Evolutionary conservation across 75 land plant genomes (phyloP).

Genomic region (Picea glauca): DNA sequence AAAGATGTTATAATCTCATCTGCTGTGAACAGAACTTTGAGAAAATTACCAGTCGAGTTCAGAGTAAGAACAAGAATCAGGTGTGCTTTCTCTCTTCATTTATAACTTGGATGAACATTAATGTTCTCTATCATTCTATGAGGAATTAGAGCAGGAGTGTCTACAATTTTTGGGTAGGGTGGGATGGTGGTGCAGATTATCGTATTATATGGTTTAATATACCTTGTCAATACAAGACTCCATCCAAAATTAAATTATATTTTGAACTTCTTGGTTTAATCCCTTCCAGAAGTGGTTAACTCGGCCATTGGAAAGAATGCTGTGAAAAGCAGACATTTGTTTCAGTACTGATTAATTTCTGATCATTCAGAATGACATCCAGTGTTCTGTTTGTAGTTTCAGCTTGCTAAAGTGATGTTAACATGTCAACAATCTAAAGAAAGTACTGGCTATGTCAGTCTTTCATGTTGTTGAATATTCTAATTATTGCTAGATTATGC

Average conservation of each 20-base stretch:
- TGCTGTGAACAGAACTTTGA: conserved; percentile 71
- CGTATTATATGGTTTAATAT: neutral
- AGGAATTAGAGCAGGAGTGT: neutral
- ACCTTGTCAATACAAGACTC: neutral
- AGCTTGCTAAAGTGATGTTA: neutral
- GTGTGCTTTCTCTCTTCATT: conserved; percentile 23
- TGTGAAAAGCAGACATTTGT: neutral
- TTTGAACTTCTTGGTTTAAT: too few relatives aligned
- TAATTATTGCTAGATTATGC: neutral
- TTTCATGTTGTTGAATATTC: neutral
- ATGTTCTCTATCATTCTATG: neutral
- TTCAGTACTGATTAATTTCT: neutral
- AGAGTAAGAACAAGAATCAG: conserved; percentile 91
- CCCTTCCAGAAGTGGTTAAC: too few relatives aligned
- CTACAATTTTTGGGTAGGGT: neutral
- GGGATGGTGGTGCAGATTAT: neutral
- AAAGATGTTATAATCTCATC: neutral
- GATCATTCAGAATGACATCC: neutral
- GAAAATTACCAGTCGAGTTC: conserved; percentile 74
- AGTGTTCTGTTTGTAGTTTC: neutral
- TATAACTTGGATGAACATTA: neutral
- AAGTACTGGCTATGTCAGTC: neutral
- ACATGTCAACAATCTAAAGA: neutral
- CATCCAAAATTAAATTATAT: neutral
- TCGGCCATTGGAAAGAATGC: neutral